A percentile compares a stretch with the other conserved stretches of the same genome.
These are phyloP conservation scores for Caryopteris hybrid DNA, from an alignment of 305 asterid genomes.

Conservation along the genomic window DNA sequence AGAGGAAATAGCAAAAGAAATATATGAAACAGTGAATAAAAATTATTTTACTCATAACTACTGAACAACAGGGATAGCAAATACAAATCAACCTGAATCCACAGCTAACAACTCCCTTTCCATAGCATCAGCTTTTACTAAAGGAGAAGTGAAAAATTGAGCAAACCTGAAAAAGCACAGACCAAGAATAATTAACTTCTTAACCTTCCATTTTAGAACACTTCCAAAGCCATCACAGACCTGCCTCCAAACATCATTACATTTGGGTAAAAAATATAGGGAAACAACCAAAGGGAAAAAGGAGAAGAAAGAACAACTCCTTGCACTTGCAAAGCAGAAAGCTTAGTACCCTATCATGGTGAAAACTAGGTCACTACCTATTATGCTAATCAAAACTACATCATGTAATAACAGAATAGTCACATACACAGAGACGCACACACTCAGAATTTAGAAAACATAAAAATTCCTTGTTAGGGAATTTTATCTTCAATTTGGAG, in stretches of 20 bases:
- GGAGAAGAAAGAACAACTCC: background rate
- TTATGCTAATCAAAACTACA: background rate
- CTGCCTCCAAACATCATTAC: too few relatives aligned
- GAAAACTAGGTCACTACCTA: background rate
- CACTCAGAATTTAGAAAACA: background rate
- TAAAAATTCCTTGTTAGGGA: background rate
- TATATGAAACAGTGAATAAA: background rate
- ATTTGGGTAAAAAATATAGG: too few relatives aligned
- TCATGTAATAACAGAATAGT: background rate
- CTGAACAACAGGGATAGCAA: constrained; percentile 1
- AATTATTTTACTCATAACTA: constrained; percentile 6
- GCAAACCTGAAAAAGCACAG: constrained; percentile 65
- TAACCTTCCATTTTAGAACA: background rate
- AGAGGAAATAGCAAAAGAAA: constrained; percentile 15
- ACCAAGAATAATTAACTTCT: constrained; percentile 19
- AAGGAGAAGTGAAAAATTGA: constrained; percentile 82
- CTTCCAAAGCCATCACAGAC: too few relatives aligned
- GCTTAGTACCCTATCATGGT: background rate
- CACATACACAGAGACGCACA: background rate
- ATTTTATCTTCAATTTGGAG: background rate
- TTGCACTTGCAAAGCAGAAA: constrained; percentile 2
- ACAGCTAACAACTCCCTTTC: constrained; percentile 95
- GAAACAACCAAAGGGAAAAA: background rate
- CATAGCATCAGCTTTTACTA: constrained; percentile 96
- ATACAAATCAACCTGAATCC: constrained; percentile 69